Percentiles rank a stretch among this genome's conserved stretches.
Evolutionary conservation across 768 basidiomycete species (phyloP).

Genomic region (Leccinum incarnatum): DNA sequence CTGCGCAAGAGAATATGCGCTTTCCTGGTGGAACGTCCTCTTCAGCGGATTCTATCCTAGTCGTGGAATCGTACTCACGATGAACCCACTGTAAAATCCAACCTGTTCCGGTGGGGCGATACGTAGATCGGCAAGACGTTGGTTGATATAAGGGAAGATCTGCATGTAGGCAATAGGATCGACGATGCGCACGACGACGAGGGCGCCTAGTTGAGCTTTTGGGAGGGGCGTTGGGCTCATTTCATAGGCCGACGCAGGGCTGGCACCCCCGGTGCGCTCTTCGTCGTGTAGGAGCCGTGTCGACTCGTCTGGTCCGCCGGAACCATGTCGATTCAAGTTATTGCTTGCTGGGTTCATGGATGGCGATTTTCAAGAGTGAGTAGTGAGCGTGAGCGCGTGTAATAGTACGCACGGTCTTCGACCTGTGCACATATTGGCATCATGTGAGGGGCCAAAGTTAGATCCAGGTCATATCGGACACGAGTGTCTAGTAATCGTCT

Average conservation of each 20-base stretch:
- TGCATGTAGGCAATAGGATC: slow-evolving; percentile 5
- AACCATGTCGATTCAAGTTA: neutral
- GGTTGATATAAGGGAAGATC: slow-evolving; percentile 10
- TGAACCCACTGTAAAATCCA: slow-evolving; percentile 7
- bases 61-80: neutral
- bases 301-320: neutral
- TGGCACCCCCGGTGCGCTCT: neutral
- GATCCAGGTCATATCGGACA: neutral
- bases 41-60: neutral
- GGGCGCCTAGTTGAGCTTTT: slow-evolving; percentile 1
- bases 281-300: slow-evolving; percentile 2
- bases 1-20: slow-evolving; percentile 2
- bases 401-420: neutral
- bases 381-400: neutral
- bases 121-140: slow-evolving; percentile 2
- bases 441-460: neutral
- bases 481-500: neutral
- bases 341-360: neutral
- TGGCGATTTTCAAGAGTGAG: neutral
- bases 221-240: neutral
- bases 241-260: neutral
- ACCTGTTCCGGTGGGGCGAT: slow-evolving; percentile 6
- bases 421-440: neutral
- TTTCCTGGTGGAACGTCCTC: neutral
- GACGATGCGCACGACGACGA: neutral